A percentile compares a stretch with the other conserved stretches of the same genome.
Evolutionary conservation across 2,329 filamentous ascomycete genomes (phyloP).

Genomic region (Thielaviopsis euricoi): DNA sequence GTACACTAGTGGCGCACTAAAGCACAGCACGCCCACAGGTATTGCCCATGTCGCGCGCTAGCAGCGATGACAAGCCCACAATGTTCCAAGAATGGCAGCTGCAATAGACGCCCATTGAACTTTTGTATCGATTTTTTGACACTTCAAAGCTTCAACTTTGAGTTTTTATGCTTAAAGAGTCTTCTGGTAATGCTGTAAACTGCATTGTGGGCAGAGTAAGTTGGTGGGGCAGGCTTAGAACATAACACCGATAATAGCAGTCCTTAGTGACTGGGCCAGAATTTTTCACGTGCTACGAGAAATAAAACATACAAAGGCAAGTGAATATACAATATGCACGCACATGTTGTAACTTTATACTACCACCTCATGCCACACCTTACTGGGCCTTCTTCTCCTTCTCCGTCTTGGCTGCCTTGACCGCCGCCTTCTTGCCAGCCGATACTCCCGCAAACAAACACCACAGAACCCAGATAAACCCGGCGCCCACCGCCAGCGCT

Average conservation of each 20-base stretch:
- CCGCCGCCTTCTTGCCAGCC: constrained; percentile 10
- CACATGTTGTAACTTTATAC: not conserved
- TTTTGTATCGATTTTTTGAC: no score
- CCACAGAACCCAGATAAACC: constrained; percentile 55
- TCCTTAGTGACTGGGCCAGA: no score
- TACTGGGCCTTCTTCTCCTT: constrained; percentile 16
- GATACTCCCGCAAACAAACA: constrained; percentile 30
- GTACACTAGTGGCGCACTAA: not conserved
- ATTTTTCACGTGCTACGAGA: no score
- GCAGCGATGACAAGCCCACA: not conserved
- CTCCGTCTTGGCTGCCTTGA: constrained; percentile 1
- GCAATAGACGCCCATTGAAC: no score
- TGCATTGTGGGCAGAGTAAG: no score
- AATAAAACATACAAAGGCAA: no score
- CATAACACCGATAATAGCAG: no score
- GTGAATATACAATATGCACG: not conserved
- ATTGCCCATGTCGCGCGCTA: not conserved
- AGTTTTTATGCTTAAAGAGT: no score
- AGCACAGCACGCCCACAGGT: not conserved
- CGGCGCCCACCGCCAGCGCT: constrained; percentile 38
- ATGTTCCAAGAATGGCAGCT: not conserved
- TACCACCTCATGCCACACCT: not conserved
- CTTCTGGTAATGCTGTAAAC: no score
- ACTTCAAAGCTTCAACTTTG: no score
- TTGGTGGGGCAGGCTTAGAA: no score